A percentile compares a stretch with the other conserved stretches of the same genome.
Evolutionary conservation across 257 asterid species (phyloP).

Genomic region (Galeopsis tetrahit): DNA sequence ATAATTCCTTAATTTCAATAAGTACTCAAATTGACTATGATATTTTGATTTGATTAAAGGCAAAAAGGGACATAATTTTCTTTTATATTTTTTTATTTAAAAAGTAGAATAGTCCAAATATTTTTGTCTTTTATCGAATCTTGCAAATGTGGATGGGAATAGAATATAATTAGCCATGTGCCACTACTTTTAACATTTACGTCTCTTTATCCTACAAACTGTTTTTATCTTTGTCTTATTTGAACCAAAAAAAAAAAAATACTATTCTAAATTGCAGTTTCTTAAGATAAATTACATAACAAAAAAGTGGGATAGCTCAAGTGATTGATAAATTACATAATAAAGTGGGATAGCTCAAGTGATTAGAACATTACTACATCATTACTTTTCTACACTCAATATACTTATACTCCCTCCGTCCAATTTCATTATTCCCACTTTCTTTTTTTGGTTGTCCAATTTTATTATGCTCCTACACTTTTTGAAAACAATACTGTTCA

Average conservation of each 20-base stretch:
- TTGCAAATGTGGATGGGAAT: constrained; percentile 29
- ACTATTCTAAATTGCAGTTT: neutral
- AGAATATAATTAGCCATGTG: constrained; percentile 20
- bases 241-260: neutral
- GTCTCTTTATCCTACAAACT: constrained; percentile 7
- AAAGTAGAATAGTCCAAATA: constrained; percentile 17
- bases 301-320: too few relatives aligned
- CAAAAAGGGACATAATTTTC: neutral
- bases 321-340: too few relatives aligned
- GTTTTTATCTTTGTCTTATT: constrained; percentile 41
- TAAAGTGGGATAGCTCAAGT: too few relatives aligned
- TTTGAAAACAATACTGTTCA: too few relatives aligned
- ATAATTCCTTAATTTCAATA: neutral
- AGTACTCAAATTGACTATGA: neutral
- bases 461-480: too few relatives aligned
- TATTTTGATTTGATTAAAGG: neutral
- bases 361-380: too few relatives aligned
- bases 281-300: too few relatives aligned
- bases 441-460: too few relatives aligned
- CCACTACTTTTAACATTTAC: constrained; percentile 5
- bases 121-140: constrained; percentile 29
- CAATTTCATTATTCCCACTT: too few relatives aligned
- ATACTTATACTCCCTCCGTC: too few relatives aligned
- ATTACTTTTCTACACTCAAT: too few relatives aligned
- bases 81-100: neutral